phyloP scores from a whole-genome alignment of 2,329 filamentous ascomycete species.

The Phialocephala sp. region DNA sequence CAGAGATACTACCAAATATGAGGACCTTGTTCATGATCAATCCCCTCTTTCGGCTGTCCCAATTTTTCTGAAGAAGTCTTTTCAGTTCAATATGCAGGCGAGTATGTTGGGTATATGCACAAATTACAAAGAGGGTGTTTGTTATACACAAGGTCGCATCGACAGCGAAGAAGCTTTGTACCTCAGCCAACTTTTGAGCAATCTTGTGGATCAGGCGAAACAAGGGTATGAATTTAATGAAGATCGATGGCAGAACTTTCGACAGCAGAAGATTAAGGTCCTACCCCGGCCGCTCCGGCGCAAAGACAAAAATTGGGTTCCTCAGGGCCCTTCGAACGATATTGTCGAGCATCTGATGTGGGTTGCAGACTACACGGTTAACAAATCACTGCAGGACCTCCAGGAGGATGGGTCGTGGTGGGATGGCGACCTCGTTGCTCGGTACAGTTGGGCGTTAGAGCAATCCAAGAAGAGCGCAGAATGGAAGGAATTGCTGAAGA shows the following conservation, averaged over 20 bases:
- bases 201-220: conserved; percentile 63
- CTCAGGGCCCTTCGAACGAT: conserved; percentile 47
- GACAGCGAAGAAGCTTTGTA: conserved; percentile 49
- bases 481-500: conserved; percentile 25
- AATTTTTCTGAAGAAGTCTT: conserved; percentile 57
- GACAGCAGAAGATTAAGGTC: conserved; percentile 12
- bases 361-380: conserved; percentile 52
- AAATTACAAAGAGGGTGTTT: conserved; percentile 64
- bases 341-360: conserved; percentile 70
- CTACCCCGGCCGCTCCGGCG: conserved; percentile 29
- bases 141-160: conserved; percentile 63
- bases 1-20: conserved; percentile 52
- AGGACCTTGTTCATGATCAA: conserved; percentile 26
- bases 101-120: conserved; percentile 69
- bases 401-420: conserved; percentile 27
- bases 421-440: conserved; percentile 35
- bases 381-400: conserved; percentile 41
- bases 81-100: conserved; percentile 62
- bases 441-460: conserved; percentile 25
- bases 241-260: conserved; percentile 49
- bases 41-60: conserved; percentile 22
- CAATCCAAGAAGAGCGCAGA: conserved; percentile 20
- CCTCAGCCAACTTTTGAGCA: conserved; percentile 58
- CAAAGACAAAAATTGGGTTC: conserved; percentile 50
- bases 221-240: conserved; percentile 57